Evolutionary conservation across 140 eudicot species (phyloP).

Genomic region (Oenanthe javanica): DNA sequence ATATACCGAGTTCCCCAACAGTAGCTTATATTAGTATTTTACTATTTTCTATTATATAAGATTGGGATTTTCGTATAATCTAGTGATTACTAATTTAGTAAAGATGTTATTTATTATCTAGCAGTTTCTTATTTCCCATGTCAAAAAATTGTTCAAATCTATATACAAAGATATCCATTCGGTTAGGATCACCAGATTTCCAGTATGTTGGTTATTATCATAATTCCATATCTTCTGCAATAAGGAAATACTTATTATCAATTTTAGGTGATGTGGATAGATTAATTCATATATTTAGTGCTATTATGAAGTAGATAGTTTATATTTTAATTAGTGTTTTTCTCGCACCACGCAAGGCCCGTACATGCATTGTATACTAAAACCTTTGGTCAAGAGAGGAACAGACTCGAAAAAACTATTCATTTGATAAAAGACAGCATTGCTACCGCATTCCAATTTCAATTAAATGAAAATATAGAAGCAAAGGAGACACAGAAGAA

Average conservation of each 20-base stretch:
- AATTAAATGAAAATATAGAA: not conserved
- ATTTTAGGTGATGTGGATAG: not conserved
- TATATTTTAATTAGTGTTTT: not conserved
- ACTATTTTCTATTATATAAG: too few species aligned
- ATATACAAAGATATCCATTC: not conserved
- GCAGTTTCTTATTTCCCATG: not conserved
- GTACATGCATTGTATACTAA: too few species aligned
- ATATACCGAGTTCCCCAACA: too few species aligned
- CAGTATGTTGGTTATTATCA: too few species aligned
- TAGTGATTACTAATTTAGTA: not conserved
- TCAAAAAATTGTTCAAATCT: not conserved
- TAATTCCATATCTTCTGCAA: not conserved
- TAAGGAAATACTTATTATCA: not conserved
- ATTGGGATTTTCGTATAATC: not conserved
- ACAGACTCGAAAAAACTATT: not conserved
- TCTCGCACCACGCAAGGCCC: not conserved
- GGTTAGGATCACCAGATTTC: not conserved
- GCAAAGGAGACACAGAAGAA: not conserved
- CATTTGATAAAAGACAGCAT: not conserved
- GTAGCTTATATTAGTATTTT: too few species aligned
- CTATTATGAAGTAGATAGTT: not conserved
- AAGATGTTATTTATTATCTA: not conserved
- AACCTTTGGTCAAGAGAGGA: too few species aligned
- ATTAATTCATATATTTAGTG: not conserved
- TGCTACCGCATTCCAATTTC: not conserved